phyloP scores from a whole-genome alignment of 768 basidiomycete species.

The Terana coerulea region DNA sequence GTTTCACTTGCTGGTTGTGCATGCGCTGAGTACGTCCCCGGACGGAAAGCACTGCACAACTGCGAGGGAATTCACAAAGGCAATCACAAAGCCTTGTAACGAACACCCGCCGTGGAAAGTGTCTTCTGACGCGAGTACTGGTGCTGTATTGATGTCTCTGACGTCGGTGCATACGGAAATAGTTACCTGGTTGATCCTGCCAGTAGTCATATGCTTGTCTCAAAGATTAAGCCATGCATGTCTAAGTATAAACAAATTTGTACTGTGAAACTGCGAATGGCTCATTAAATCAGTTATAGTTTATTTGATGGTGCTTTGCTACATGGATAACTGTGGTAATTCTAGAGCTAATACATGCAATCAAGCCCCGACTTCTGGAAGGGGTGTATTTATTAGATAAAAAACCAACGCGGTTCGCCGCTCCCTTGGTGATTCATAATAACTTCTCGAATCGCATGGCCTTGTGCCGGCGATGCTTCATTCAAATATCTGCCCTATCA shows the following conservation, averaged over 20 bases:
- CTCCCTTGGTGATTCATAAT: slow-evolving; percentile 73
- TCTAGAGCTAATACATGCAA: slow-evolving; percentile 76
- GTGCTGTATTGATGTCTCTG: slow-evolving; percentile 6
- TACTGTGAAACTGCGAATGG: slow-evolving; percentile 80
- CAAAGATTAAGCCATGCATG: slow-evolving; percentile 84
- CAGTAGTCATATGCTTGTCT: slow-evolving; percentile 84
- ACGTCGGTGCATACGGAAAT: slow-evolving; percentile 31
- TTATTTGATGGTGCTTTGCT: slow-evolving; percentile 74
- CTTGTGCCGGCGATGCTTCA: slow-evolving; percentile 71
- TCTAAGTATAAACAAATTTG: slow-evolving; percentile 71
- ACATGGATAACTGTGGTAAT: slow-evolving; percentile 81
- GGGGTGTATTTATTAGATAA: slow-evolving; percentile 74
- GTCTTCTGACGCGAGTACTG: slow-evolving; percentile 13
- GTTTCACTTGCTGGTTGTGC: slow-evolving; percentile 26
- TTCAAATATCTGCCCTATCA: slow-evolving; percentile 72
- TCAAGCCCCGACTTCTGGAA: slow-evolving; percentile 66
- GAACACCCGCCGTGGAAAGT: slow-evolving; percentile 17
- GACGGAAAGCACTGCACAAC: slow-evolving; percentile 14
- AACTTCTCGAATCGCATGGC: slow-evolving; percentile 70
- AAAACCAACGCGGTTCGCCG: slow-evolving; percentile 64
- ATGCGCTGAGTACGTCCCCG: slow-evolving; percentile 12
- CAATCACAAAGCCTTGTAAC: slow-evolving; percentile 18
- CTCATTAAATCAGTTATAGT: slow-evolving; percentile 84
- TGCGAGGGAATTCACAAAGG: slow-evolving; percentile 17
- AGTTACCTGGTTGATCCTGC: slow-evolving; percentile 85